Conservation (phyloP, 176 grass and related monocot genomes). For the Lolium perenne region DNA sequence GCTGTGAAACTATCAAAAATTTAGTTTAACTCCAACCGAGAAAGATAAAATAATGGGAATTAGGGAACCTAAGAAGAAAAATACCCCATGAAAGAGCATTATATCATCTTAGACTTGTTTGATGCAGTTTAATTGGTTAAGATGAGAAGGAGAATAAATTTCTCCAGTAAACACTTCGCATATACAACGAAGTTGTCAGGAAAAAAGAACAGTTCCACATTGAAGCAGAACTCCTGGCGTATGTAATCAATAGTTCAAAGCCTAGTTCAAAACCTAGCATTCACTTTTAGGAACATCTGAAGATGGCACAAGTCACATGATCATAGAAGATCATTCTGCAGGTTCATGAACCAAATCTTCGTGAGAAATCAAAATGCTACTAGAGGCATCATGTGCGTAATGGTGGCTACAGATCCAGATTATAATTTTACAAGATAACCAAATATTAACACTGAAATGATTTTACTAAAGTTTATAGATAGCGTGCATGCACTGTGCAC, state of each 20-base stretch:
- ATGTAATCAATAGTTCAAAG: not conserved
- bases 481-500: not conserved
- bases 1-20: conserved; percentile 9
- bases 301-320: not conserved
- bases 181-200: not conserved
- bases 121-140: conserved; percentile 17
- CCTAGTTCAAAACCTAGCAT: not conserved
- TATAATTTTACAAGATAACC: not conserved
- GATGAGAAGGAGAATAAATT: not conserved
- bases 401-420: not conserved
- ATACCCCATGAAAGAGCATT: not conserved
- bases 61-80: not conserved
- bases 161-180: not conserved
- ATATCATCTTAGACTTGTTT: conserved; percentile 11
- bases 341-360: conserved; percentile 16
- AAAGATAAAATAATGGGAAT: conserved; percentile 24
- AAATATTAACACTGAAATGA: not conserved
- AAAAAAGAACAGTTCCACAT: not conserved
- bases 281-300: not conserved
- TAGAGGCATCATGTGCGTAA: not conserved
- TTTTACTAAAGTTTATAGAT: not conserved
- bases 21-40: not conserved
- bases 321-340: not conserved
- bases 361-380: conserved; percentile 6
- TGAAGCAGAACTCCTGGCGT: not conserved